phyloP scores from a whole-genome alignment of 257 asterid genomes.

The Solanum okadae region DNA sequence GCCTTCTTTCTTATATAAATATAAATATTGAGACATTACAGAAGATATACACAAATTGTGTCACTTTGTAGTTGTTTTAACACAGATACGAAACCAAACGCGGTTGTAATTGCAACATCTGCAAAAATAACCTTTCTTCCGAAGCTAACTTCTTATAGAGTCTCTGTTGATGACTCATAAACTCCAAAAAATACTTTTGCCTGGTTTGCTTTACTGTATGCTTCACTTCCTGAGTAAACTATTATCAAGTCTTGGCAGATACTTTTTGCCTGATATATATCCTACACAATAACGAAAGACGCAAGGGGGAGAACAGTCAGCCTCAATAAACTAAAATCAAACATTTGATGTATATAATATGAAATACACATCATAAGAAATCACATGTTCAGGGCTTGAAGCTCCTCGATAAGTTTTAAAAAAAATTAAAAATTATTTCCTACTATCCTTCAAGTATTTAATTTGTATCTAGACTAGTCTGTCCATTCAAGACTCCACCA shows the following conservation, averaged over 20 bases:
- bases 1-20: no score
- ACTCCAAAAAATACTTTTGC: not conserved
- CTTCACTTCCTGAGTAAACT: conserved; percentile 19
- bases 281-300: not conserved
- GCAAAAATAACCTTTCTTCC: not conserved
- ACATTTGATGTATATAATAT: not conserved
- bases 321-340: not conserved
- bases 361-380: not conserved
- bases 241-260: not conserved
- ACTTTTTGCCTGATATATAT: not conserved
- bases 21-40: no score
- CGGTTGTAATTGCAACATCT: not conserved
- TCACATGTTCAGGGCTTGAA: not conserved
- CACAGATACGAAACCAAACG: not conserved
- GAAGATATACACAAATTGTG: no score
- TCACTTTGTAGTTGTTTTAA: not conserved
- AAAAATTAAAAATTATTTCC: not conserved
- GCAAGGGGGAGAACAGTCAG: no score
- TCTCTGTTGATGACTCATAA: not conserved
- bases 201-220: conserved; percentile 2
- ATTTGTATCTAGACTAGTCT: not conserved
- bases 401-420: not conserved
- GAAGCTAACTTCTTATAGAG: not conserved
- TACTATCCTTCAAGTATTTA: not conserved
- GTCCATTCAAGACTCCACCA: not conserved